A percentile compares a stretch with the other conserved stretches of the same genome.
Evolutionary conservation across 1,139 yeast species (phyloP).

Genomic region (Scheffersomyces insectosa): DNA sequence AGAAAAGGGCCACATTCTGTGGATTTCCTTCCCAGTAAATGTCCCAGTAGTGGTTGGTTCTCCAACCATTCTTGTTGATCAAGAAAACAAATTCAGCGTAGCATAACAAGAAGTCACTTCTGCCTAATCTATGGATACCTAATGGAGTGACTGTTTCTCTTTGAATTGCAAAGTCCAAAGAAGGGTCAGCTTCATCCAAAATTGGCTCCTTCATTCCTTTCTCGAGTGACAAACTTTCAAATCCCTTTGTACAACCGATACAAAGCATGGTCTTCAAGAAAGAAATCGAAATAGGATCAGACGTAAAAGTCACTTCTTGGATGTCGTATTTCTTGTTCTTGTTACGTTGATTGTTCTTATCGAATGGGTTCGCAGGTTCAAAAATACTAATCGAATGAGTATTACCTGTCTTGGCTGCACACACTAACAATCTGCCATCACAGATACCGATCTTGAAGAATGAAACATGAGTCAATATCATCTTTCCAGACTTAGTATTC

Average conservation of each 20-base stretch:
- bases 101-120: constrained; percentile 74
- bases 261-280: constrained; percentile 86
- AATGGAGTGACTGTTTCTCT: constrained; percentile 81
- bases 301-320: constrained; percentile 77
- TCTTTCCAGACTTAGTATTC: constrained; percentile 74
- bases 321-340: constrained; percentile 68
- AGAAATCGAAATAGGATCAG: constrained; percentile 90
- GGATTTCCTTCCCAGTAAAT: constrained; percentile 97
- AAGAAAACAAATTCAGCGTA: constrained; percentile 93
- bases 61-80: constrained; percentile 95
- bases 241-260: constrained; percentile 95
- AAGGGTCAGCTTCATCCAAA: constrained; percentile 94
- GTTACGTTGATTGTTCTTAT: constrained; percentile 54
- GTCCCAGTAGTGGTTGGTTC: constrained; percentile 91
- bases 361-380: constrained; percentile 69
- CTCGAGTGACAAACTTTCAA: constrained; percentile 87
- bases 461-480: constrained; percentile 78
- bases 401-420: constrained; percentile 81
- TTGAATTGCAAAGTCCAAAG: constrained; percentile 91
- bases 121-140: constrained; percentile 86
- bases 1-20: constrained; percentile 87
- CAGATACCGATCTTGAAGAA: constrained; percentile 94
- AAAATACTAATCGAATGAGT: constrained; percentile 80
- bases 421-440: constrained; percentile 82
- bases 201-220: constrained; percentile 74